phyloP scores from a whole-genome alignment of 257 asterid species.

The Salvia rosmarinus region DNA sequence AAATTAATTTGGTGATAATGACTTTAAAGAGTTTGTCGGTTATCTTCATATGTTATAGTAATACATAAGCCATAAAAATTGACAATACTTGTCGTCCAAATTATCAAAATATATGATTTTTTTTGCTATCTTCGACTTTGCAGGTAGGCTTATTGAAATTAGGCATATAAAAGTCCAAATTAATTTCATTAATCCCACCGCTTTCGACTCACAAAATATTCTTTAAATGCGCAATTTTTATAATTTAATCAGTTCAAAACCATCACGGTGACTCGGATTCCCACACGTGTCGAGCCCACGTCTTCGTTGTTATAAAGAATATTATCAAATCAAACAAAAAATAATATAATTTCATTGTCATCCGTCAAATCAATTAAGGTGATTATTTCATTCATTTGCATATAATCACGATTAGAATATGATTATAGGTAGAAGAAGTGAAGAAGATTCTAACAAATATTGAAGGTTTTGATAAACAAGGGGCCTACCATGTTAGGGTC shows the following conservation, averaged over 20 bases:
- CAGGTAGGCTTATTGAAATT: slow-evolving; percentile 1
- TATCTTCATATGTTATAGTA: slow-evolving; percentile 23
- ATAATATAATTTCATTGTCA: slow-evolving; percentile 29
- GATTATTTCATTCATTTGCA: background rate
- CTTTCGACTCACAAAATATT: slow-evolving; percentile 11
- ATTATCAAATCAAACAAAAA: slow-evolving; percentile 2
- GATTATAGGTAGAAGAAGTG: background rate
- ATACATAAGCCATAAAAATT: slow-evolving; percentile 14
- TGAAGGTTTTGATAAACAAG: slow-evolving; percentile 20
- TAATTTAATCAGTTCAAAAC: background rate
- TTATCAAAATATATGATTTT: background rate
- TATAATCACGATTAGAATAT: slow-evolving; percentile 8
- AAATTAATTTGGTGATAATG: slow-evolving; percentile 21
- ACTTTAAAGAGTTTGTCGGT: slow-evolving; percentile 33
- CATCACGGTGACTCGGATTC: slow-evolving; percentile 9
- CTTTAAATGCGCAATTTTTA: background rate
- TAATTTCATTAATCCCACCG: slow-evolving; percentile 16
- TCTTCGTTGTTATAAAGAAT: background rate
- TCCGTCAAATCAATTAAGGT: slow-evolving; percentile 8
- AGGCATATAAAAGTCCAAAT: slow-evolving; percentile 20
- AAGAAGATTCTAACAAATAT: slow-evolving; percentile 25
- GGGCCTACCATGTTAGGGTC: slow-evolving; percentile 80
- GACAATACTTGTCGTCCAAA: slow-evolving; percentile 19
- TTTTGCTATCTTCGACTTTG: slow-evolving; percentile 3
- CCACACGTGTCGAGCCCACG: slow-evolving; percentile 34